phyloP scores from a whole-genome alignment of 768 basidiomycete species.

The Termitomyces sp. region DNA sequence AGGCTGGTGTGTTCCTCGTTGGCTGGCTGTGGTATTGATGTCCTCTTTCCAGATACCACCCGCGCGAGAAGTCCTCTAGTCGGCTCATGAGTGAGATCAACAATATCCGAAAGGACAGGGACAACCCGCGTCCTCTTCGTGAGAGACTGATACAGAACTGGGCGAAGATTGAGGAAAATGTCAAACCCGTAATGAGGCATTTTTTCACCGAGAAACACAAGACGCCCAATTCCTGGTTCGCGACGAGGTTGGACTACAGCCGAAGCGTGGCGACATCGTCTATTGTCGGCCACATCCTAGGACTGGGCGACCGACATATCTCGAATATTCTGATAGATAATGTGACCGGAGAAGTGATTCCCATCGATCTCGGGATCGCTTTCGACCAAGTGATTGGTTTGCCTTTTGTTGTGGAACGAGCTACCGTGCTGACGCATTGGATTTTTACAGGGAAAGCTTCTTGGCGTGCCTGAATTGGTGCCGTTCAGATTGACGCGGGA shows the following conservation, averaged over 20 bases:
- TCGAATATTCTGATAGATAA: slow-evolving; percentile 91
- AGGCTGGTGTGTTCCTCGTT: slow-evolving; percentile 34
- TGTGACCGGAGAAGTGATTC: slow-evolving; percentile 79
- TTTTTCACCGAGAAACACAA: slow-evolving; percentile 91
- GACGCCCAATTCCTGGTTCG: slow-evolving; percentile 86
- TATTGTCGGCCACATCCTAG: slow-evolving; percentile 89
- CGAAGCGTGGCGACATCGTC: slow-evolving; percentile 92
- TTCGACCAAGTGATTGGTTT: slow-evolving; percentile 86
- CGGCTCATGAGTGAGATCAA: slow-evolving; percentile 17
- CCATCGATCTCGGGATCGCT: slow-evolving; percentile 95
- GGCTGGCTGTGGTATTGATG: neutral
- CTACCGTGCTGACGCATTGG: neutral
- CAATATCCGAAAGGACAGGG: slow-evolving; percentile 23
- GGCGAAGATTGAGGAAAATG: slow-evolving; percentile 33
- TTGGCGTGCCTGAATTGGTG: slow-evolving; percentile 79
- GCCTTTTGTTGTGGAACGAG: neutral
- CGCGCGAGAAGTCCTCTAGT: slow-evolving; percentile 42
- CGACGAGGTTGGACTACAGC: slow-evolving; percentile 83
- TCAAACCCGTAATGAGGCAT: slow-evolving; percentile 88
- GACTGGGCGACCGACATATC: slow-evolving; percentile 88
- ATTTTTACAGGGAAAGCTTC: slow-evolving; percentile 63
- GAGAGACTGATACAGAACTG: slow-evolving; percentile 17
- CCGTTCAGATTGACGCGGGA: slow-evolving; percentile 95
- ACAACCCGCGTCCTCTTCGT: neutral
- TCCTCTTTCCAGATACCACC: slow-evolving; percentile 53